Conservation (phyloP, 192 early-diverging fungal genomes). For the Umbelopsis isabellina region DNA sequence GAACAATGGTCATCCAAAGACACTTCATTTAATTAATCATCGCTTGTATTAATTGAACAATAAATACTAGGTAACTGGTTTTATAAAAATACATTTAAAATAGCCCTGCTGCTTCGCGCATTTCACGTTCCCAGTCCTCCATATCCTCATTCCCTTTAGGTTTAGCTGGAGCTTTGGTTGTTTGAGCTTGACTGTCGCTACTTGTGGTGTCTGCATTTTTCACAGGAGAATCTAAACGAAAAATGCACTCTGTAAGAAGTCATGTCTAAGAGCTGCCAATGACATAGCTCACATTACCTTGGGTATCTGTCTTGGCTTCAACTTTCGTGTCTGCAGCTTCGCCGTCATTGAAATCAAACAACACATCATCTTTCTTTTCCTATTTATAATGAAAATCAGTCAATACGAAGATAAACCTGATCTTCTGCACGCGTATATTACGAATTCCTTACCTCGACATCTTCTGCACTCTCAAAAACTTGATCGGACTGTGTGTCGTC, state of each 20-base stretch:
- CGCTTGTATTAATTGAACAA: neutral
- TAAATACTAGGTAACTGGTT: neutral
- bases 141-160: slow-evolving; percentile 19
- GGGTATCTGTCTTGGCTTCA: neutral
- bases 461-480: slow-evolving; percentile 1
- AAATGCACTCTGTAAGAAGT: neutral
- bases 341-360: slow-evolving; percentile 31
- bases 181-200: neutral
- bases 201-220: neutral
- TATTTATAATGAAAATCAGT: neutral
- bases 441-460: neutral
- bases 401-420: neutral
- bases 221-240: neutral
- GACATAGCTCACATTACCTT: neutral
- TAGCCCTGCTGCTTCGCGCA: slow-evolving; percentile 29
- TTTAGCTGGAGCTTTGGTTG: neutral
- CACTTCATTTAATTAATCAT: neutral
- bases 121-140: slow-evolving; percentile 46
- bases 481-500: neutral
- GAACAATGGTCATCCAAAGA: no score
- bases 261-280: neutral
- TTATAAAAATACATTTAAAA: neutral
- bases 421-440: neutral
- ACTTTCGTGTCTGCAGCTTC: slow-evolving; percentile 19
- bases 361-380: slow-evolving; percentile 25